Evolutionary conservation across 2,329 filamentous ascomycete genomes (phyloP), one percentile per base, ranked within the genome.

Genomic region (Zasmidium citrigriseum): DNA sequence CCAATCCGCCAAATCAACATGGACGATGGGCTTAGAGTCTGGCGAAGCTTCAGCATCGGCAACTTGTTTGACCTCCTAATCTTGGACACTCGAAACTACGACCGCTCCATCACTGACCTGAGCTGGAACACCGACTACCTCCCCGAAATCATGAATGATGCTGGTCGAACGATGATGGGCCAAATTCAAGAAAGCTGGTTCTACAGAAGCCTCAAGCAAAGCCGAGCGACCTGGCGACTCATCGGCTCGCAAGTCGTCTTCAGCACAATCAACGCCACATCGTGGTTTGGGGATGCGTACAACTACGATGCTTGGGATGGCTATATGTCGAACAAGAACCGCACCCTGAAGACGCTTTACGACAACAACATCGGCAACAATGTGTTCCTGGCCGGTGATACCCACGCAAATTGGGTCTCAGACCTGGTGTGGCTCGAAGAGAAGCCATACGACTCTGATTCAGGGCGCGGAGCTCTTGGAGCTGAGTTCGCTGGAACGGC

Each of bases 231-330:
- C 1, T 91, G 89, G 89, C 81, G 88, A 27, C 71, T 91, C 20
- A 80, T 91, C 47, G 88, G 88, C 14, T 87, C 85, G 41, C 88
- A 90, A 69, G 83, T 88, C 51, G 74, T 90, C 38, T 89, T 90
- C 72, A 83, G 81, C 20, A 79, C 80, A 12, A 73, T 86, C 18
- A 80, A 82, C 62, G 69, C 75, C 57, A 77, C 75, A 1, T 54
- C 57, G 16, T 66, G 62, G 57, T 67, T 75, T 1, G 73, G 73
- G 0, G 73, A 70, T 14, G 76, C 76, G 4, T 65, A 68, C 47
- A 80, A 86, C 67, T 80, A 80, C 63, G 85, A 88, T 67, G 75
- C 77, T 23, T 85, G 82, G 82, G 79, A 87, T 67, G 88, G 87
- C 1, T 91, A 91, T 66, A 74, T 81, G 55, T 80, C 86, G 3